These are phyloP conservation scores for Exserohilum rostratum DNA, from an alignment of 2,329 filamentous ascomycete species.

Conservation along the genomic window DNA sequence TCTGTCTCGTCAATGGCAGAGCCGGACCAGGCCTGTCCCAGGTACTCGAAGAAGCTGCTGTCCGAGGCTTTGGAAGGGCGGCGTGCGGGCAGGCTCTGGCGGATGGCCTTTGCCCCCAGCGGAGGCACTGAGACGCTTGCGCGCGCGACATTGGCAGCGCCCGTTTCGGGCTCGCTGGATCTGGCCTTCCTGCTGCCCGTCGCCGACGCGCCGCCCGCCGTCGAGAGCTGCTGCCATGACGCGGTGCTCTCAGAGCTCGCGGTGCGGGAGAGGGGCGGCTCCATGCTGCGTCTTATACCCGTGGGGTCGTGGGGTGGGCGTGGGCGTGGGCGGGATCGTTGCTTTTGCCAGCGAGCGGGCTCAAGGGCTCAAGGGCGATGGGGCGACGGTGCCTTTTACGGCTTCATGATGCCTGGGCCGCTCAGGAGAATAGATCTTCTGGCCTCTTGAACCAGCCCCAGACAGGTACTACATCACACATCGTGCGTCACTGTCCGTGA, in stretches of 20 bases:
- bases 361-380: background rate
- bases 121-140: constrained; percentile 70
- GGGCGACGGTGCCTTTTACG: constrained; percentile 6
- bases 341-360: constrained; percentile 17
- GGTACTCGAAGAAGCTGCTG: constrained; percentile 47
- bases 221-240: constrained; percentile 54
- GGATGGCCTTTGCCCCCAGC: constrained; percentile 53
- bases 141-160: constrained; percentile 63
- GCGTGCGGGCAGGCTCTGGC: constrained; percentile 50
- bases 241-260: constrained; percentile 48
- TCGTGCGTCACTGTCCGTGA: constrained; percentile 18
- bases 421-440: background rate
- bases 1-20: constrained; percentile 57
- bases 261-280: constrained; percentile 42
- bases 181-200: constrained; percentile 61
- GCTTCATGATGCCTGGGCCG: background rate
- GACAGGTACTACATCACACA: background rate
- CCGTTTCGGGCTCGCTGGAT: constrained; percentile 65
- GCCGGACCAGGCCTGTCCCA: constrained; percentile 39
- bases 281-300: constrained; percentile 28
- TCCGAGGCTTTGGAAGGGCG: constrained; percentile 52
- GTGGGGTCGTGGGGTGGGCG: constrained; percentile 11
- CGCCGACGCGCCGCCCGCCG: constrained; percentile 50
- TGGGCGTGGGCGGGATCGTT: constrained; percentile 9
- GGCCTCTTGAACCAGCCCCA: background rate